phyloP scores from a whole-genome alignment of 2,329 filamentous ascomycete species.

The Colletotrichum theobromicola region DNA sequence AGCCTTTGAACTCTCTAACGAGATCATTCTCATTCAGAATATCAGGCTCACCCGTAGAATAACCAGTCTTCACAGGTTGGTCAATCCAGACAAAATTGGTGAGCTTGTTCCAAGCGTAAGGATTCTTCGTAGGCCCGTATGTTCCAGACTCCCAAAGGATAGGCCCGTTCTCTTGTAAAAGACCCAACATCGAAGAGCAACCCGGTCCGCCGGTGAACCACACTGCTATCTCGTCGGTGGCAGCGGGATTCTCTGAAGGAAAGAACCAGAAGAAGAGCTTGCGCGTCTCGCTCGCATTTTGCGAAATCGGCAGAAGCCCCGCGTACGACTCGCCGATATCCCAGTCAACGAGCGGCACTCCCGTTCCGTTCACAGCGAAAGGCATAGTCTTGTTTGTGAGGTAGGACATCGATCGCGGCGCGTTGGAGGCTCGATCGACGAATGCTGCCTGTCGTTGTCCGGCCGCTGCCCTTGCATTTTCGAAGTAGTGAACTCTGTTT shows the following conservation, averaged over 20 bases:
- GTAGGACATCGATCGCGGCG: not conserved
- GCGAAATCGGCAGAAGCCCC: conserved; percentile 64
- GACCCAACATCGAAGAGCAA: conserved; percentile 67
- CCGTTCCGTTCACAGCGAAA: conserved; percentile 68
- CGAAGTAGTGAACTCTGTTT: not conserved
- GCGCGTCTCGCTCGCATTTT: conserved; percentile 47
- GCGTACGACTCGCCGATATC: conserved; percentile 72
- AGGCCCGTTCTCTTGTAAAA: conserved; percentile 79
- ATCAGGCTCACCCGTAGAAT: conserved; percentile 67
- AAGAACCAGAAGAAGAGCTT: conserved; percentile 74
- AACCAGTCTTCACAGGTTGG: conserved; percentile 72
- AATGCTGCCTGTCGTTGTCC: not conserved
- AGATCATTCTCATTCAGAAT: conserved; percentile 73
- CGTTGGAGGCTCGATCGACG: not conserved
- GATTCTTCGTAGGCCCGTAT: conserved; percentile 66
- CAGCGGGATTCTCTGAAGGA: conserved; percentile 55
- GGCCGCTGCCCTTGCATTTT: not conserved
- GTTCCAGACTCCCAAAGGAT: conserved; percentile 76
- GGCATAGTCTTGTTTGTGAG: not conserved
- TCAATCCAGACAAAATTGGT: conserved; percentile 82
- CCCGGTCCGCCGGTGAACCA: conserved; percentile 49
- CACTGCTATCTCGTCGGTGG: conserved; percentile 64
- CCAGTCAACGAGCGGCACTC: conserved; percentile 72
- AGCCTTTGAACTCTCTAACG: conserved; percentile 75
- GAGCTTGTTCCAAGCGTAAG: conserved; percentile 76